These are phyloP conservation scores for Heteromeles arbutifolia DNA, from an alignment of 306 rosid species.

Conservation along the genomic window DNA sequence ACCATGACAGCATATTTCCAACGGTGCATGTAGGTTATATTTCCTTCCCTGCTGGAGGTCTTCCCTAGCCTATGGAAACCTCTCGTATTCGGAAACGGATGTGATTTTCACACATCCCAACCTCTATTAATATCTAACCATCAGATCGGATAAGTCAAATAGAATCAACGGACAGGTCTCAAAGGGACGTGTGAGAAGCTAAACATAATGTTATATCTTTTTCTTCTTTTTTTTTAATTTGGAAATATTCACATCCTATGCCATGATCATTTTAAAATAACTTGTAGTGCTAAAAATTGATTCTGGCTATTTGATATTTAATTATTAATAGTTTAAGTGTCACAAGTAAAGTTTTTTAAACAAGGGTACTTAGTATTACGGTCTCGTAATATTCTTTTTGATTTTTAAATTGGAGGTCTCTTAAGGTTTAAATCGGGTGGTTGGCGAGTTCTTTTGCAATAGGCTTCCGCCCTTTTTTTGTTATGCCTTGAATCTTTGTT, in stretches of 20 bases:
- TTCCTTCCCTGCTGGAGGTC: background rate
- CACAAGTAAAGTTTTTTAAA: no score
- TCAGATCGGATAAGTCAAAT: background rate
- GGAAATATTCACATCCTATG: background rate
- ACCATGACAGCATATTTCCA: background rate
- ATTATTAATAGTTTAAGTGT: background rate
- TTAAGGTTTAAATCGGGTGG: no score
- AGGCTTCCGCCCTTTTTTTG: no score
- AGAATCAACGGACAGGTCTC: no score
- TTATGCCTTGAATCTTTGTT: no score
- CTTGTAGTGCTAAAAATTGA: background rate
- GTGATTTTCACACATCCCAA: background rate
- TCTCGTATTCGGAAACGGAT: background rate
- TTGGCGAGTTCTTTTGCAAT: no score
- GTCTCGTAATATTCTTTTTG: no score
- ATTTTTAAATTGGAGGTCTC: no score
- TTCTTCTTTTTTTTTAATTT: no score
- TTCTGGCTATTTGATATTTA: background rate
- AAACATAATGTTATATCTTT: no score
- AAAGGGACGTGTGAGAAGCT: background rate
- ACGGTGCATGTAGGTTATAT: background rate
- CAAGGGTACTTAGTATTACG: no score
- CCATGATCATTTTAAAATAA: no score
- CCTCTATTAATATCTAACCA: background rate
- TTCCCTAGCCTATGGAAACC: background rate